Evolutionary conservation across 306 rosid genomes (phyloP), one percentile per base, ranked within the genome.

Genomic region (Castanea mollissima): DNA sequence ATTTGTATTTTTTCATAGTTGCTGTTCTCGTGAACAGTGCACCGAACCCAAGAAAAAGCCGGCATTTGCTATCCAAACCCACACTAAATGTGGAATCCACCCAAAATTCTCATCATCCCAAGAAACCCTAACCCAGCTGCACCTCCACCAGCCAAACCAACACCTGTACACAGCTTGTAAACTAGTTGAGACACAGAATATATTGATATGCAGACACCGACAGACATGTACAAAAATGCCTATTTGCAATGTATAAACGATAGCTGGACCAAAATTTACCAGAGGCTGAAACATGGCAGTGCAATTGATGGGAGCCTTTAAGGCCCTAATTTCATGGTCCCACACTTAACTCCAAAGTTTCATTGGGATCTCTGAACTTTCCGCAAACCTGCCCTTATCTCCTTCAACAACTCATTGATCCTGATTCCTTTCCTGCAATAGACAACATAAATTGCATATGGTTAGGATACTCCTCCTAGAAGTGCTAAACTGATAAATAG

Each of bases 301-400:
- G 72, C 15, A 67, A 34, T 31, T 46, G 15, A 69, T 51, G 69
- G 71, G 76, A 13, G 79, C 76, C 79, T 74, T 51, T 58, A 69
- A 73, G 4, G 9, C 3, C 56, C 3, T 41, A 72, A 55, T 57
- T 75, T 86, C 82, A 79, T 19, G 74, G 71, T 21, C 75, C 58
- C 76, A 57, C 78, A 72, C 80, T 79, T 13, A 9, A 83, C 59
- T 76, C 76, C 73, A 32, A 62, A 23, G 68, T 55, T 77, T 83
- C 83, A 55, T 70, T 69, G 34, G 86, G 76, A 79, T 87, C 88
- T 44, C 79, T 79, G 82, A 94, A 93, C 81, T 83, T 85, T 85
- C 90, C 88, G 89, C 78, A 95, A 82, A 38, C 90, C 96, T 2
- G 84, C 86, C 74, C 99, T 88, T 83, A 96, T 96, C 79, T 87